These are phyloP conservation scores for Yamadazyma sp. DNA, from an alignment of 805 yeast species.

Conservation along the genomic window DNA sequence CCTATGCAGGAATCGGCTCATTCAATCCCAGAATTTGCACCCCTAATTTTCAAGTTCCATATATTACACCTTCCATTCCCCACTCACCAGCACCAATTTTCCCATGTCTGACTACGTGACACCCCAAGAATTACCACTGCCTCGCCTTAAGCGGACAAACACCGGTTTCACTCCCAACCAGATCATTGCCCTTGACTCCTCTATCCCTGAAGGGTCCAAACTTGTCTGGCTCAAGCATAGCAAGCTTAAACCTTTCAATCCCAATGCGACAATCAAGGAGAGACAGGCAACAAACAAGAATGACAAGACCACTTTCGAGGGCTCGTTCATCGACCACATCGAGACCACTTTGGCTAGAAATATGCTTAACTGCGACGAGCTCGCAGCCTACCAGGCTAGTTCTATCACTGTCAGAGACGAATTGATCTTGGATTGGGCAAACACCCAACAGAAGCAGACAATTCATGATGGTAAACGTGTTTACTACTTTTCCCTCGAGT, in stretches of 20 bases:
- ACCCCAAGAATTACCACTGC: constrained; percentile 38
- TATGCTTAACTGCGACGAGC: constrained; percentile 84
- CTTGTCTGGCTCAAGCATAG: constrained; percentile 74
- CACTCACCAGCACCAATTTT: too few species aligned
- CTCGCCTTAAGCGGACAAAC: constrained; percentile 66
- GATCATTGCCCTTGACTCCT: constrained; percentile 76
- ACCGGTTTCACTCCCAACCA: constrained; percentile 93
- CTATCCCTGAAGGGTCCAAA: constrained; percentile 77
- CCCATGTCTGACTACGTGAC: constrained; percentile 39
- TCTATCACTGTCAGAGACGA: constrained; percentile 77
- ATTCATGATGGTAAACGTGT: constrained; percentile 80
- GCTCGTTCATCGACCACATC: constrained; percentile 75
- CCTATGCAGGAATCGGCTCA: constrained; percentile 1
- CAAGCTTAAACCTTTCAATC: constrained; percentile 33
- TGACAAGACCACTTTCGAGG: constrained; percentile 59
- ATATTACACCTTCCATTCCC: too few species aligned
- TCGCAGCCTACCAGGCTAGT: constrained; percentile 92
- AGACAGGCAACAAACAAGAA: constrained; percentile 24
- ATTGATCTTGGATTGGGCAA: constrained; percentile 83
- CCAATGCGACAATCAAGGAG: constrained; percentile 30
- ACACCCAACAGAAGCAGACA: constrained; percentile 89
- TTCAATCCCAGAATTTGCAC: constrained; percentile 2
- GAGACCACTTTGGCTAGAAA: constrained; percentile 92
- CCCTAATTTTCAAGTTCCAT: too few species aligned
- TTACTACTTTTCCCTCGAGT: constrained; percentile 83